These are phyloP conservation scores for Mycena epipterygia DNA, from an alignment of 768 basidiomycete species.

Conservation along the genomic window DNA sequence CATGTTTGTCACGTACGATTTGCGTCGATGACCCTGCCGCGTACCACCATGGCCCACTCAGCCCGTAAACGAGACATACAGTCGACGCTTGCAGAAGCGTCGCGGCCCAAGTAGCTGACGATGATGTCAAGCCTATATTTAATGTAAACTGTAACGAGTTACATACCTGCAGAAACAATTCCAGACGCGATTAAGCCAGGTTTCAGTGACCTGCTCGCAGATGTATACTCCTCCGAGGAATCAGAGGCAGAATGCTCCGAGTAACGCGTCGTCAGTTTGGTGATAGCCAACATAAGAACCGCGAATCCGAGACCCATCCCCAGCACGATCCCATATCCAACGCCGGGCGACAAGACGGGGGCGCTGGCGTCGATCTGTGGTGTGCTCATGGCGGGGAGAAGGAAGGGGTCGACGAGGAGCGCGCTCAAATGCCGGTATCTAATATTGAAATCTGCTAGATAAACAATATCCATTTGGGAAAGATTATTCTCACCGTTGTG, in stretches of 20 bases:
- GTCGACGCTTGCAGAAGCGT: slow-evolving; percentile 60
- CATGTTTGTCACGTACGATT: background rate
- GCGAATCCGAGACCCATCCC: slow-evolving; percentile 36
- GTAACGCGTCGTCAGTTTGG: slow-evolving; percentile 29
- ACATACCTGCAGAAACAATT: slow-evolving; percentile 22
- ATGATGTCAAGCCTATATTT: background rate
- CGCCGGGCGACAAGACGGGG: slow-evolving; percentile 30
- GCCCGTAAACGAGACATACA: slow-evolving; percentile 21
- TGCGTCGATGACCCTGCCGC: slow-evolving; percentile 30
- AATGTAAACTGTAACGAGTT: background rate
- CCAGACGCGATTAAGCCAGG: slow-evolving; percentile 20
- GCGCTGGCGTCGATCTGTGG: slow-evolving; percentile 30
- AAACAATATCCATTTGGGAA: background rate
- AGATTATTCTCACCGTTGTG: background rate
- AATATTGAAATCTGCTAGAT: background rate
- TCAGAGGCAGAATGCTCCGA: slow-evolving; percentile 20
- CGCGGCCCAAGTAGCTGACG: slow-evolving; percentile 55
- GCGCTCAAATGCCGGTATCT: background rate
- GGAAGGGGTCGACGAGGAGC: background rate
- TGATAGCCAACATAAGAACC: slow-evolving; percentile 28
- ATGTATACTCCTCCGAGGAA: slow-evolving; percentile 34
- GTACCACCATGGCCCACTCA: slow-evolving; percentile 33
- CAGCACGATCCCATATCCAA: slow-evolving; percentile 35
- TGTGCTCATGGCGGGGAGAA: slow-evolving; percentile 8
- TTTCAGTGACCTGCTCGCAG: slow-evolving; percentile 15